These are phyloP conservation scores for Diaporthe destruens DNA, from an alignment of 2,329 filamentous ascomycete species.

Conservation along the genomic window DNA sequence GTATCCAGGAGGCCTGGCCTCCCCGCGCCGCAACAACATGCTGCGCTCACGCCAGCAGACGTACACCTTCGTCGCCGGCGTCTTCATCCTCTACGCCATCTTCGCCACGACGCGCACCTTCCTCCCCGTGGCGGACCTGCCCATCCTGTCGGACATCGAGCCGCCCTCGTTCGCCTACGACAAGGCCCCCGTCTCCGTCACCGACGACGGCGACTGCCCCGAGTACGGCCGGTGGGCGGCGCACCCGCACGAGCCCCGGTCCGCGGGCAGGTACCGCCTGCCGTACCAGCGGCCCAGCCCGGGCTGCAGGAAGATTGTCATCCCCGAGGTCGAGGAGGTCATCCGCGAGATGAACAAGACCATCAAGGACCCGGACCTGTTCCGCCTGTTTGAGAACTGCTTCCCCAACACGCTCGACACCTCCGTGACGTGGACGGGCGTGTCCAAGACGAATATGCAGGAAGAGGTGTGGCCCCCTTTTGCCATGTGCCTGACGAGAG, in stretches of 20 bases:
- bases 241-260: slow-evolving; percentile 48
- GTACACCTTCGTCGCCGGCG: slow-evolving; percentile 32
- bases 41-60: slow-evolving; percentile 41
- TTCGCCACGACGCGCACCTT: slow-evolving; percentile 35
- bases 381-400: slow-evolving; percentile 81
- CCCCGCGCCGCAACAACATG: slow-evolving; percentile 37
- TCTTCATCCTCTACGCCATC: slow-evolving; percentile 38
- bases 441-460: slow-evolving; percentile 61
- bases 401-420: slow-evolving; percentile 82
- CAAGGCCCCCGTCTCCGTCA: slow-evolving; percentile 31
- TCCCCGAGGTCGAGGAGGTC: slow-evolving; percentile 76
- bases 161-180: background rate
- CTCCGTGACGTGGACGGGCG: slow-evolving; percentile 75
- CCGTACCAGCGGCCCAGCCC: slow-evolving; percentile 66
- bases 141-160: slow-evolving; percentile 16
- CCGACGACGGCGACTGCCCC: slow-evolving; percentile 45
- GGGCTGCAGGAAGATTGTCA: slow-evolving; percentile 80
- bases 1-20: slow-evolving; percentile 39
- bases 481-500: no score
- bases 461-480: slow-evolving; percentile 48
- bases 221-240: slow-evolving; percentile 50
- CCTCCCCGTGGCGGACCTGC: slow-evolving; percentile 36
- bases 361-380: slow-evolving; percentile 67
- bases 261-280: slow-evolving; percentile 49
- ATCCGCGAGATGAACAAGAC: slow-evolving; percentile 59